phyloP scores from a whole-genome alignment of 1,139 yeast species.

The Magnusiomyces sp. region DNA sequence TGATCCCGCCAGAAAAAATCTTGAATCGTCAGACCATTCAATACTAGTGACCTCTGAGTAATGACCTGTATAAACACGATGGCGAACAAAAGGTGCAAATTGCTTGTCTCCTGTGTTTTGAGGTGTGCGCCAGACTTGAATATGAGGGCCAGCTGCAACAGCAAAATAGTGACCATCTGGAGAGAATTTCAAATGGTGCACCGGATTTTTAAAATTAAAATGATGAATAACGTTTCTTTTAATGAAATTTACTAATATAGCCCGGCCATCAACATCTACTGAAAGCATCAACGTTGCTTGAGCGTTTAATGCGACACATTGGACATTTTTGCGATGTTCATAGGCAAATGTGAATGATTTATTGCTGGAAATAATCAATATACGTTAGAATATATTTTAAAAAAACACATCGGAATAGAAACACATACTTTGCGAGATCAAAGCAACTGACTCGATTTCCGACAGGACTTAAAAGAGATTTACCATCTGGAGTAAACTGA shows the following conservation, averaged over 20 bases:
- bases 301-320: conserved; percentile 69
- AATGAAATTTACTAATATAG: conserved; percentile 76
- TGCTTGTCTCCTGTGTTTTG: conserved; percentile 58
- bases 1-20: conserved; percentile 78
- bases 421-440: conserved; percentile 53
- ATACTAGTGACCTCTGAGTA: conserved; percentile 70
- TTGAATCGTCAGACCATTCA: conserved; percentile 84
- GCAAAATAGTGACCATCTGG: conserved; percentile 89
- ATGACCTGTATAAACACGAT: conserved; percentile 88
- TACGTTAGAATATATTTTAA: neutral
- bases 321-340: conserved; percentile 83
- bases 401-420: neutral
- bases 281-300: conserved; percentile 77
- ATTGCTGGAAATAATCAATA: conserved; percentile 32
- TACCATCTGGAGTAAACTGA: conserved; percentile 82
- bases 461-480: conserved; percentile 76
- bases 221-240: conserved; percentile 88
- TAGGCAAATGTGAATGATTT: conserved; percentile 84
- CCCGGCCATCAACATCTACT: conserved; percentile 84
- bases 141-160: conserved; percentile 67
- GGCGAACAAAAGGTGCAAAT: conserved; percentile 92
- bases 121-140: conserved; percentile 95
- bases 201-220: conserved; percentile 80
- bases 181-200: conserved; percentile 68
- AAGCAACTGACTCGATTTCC: conserved; percentile 89